Evolutionary conservation across 371 early-diverging fungal species (phyloP).

Genomic region (Umbelopsis sp.): DNA sequence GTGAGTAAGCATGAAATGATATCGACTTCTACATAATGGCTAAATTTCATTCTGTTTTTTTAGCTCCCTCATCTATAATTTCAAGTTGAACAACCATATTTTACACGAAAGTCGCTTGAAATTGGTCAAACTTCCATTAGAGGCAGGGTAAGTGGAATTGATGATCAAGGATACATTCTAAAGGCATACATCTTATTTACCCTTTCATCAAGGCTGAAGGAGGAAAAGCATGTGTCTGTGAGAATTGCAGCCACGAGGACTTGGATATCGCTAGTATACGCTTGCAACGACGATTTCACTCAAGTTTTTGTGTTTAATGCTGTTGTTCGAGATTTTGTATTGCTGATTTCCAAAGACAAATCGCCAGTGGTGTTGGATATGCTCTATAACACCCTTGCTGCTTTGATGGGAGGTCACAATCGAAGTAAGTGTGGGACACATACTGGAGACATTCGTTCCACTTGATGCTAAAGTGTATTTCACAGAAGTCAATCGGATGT

Average conservation of each 20-base stretch:
- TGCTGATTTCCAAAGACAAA: constrained; percentile 7
- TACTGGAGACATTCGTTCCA: not conserved
- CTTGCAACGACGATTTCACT: constrained; percentile 3
- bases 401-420: not conserved
- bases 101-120: constrained; percentile 9
- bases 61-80: constrained; percentile 9
- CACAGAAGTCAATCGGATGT: not conserved
- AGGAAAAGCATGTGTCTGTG: constrained; percentile 13
- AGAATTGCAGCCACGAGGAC: constrained; percentile 4
- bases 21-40: not conserved
- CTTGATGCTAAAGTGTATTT: not conserved
- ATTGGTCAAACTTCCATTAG: constrained; percentile 8
- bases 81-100: constrained; percentile 1
- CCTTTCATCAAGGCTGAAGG: not conserved
- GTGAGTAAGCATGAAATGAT: not conserved
- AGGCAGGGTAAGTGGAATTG: not conserved
- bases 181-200: not conserved
- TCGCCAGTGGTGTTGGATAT: constrained; percentile 2
- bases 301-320: constrained; percentile 8
- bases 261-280: constrained; percentile 7
- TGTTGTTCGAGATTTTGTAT: not conserved
- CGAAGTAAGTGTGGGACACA: not conserved
- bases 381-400: not conserved
- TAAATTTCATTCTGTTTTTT: not conserved
- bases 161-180: too few species aligned